Base-by-base conservation (phyloP, 2,329 filamentous ascomycete species). In the Tetracladium maxilliforme region DNA sequence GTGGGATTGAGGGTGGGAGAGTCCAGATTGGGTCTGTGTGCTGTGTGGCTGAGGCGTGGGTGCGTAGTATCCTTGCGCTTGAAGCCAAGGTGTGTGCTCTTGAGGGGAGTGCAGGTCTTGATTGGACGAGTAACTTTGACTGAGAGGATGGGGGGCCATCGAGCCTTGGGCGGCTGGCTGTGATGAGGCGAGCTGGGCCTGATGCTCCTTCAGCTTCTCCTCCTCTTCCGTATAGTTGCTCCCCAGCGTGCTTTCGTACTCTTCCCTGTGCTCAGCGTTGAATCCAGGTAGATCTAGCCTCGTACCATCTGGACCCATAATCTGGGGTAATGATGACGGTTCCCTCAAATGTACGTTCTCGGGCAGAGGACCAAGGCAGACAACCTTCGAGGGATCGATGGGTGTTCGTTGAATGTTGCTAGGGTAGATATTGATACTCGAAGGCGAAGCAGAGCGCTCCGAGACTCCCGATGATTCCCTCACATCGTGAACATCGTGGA, bases 191-290 rank as follows among this genome's bases (percentile, higher is more conserved):
- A n/a, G n/a, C n/a, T n/a, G n/a, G n/a, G n/a, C n/a, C n/a, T n/a
- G n/a, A n/a, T n/a, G n/a, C n/a, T n/a, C n/a, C n/a, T n/a, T n/a
- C n/a, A n/a, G n/a, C n/a, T 22, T 22, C 30, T 61, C 58, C 32
- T 70, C 61, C 14, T 69, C 58, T 7, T 64, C 55, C 0, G 65
- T 70, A 34, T 56, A 70, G 29, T 70, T 66, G 39, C 65, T 70
- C 12, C 64, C 64, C 6, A 70, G 40, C 3, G 62, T 69, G 29
- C 32, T 37, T 58, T 54, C 16, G 45, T 46, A 6, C 43, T 47
- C 6, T 32, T 45, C 23, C 29, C 47, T 30, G 27, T 35, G 22
- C 31, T 28, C n/a, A 30, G 32, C 6, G 27, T 35, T 25, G 11
- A 30, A 31, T 10, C 28, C 43, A 20, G 44, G 37, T 4, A 37